Conservation (phyloP, 1,284 basidiomycete species). For the Apiotrichum gamsii region DNA sequence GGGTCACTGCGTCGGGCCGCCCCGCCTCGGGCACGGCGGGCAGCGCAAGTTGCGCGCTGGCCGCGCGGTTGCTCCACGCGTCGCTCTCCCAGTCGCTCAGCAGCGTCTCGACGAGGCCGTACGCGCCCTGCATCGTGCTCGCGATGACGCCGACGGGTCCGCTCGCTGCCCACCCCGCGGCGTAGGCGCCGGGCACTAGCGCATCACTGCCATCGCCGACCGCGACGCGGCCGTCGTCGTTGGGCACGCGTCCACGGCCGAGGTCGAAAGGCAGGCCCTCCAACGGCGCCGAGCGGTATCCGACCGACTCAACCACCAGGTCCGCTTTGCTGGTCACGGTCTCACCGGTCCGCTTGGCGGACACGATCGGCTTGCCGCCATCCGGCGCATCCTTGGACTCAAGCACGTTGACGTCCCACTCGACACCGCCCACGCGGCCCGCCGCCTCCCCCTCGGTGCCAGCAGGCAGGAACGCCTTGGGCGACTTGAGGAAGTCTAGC, state of each 20-base stretch:
- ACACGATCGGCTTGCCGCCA: slow-evolving; percentile 22
- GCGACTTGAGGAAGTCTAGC: slow-evolving; percentile 72
- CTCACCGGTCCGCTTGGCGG: slow-evolving; percentile 59
- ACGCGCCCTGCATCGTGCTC: slow-evolving; percentile 89
- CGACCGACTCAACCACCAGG: slow-evolving; percentile 80
- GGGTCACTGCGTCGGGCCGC: slow-evolving; percentile 23
- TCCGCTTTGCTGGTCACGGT: slow-evolving; percentile 58
- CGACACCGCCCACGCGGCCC: slow-evolving; percentile 43
- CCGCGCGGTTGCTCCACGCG: background rate
- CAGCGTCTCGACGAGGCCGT: slow-evolving; percentile 48
- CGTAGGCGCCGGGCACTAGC: slow-evolving; percentile 64
- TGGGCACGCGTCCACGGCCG: slow-evolving; percentile 38
- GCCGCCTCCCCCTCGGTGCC: slow-evolving; percentile 3
- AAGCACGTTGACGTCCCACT: slow-evolving; percentile 41
- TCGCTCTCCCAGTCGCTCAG: slow-evolving; percentile 24
- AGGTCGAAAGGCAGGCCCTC: slow-evolving; percentile 47
- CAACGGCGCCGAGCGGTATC: slow-evolving; percentile 69
- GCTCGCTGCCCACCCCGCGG: slow-evolving; percentile 86
- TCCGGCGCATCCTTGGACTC: slow-evolving; percentile 9
- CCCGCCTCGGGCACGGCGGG: slow-evolving; percentile 21
- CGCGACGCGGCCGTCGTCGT: slow-evolving; percentile 44
- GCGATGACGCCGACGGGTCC: slow-evolving; percentile 92
- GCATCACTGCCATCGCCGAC: slow-evolving; percentile 32
- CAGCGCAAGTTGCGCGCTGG: background rate
- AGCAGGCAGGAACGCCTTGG: slow-evolving; percentile 51